phyloP scores from a whole-genome alignment of 2,329 filamentous ascomycete genomes.

The Mycosphaerella arachidis region DNA sequence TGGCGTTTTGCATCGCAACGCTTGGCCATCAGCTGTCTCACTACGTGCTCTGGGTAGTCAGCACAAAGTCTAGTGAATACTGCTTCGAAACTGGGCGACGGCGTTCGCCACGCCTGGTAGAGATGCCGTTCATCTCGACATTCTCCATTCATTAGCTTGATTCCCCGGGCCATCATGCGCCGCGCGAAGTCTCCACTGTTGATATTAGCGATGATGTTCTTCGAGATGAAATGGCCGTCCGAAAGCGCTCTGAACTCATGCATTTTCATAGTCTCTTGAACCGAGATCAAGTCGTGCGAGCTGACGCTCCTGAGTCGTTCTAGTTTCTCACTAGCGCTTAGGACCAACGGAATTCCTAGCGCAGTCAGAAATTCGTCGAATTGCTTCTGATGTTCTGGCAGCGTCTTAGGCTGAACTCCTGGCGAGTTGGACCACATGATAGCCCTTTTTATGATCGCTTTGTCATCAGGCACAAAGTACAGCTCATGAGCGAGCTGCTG shows the following conservation, averaged over 20 bases:
- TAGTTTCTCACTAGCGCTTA: conserved; percentile 44
- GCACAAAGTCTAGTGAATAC: conserved; percentile 47
- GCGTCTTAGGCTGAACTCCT: conserved; percentile 51
- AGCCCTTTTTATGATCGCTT: conserved; percentile 47
- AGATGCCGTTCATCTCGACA: conserved; percentile 51
- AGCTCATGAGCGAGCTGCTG: conserved; percentile 56
- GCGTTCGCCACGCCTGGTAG: conserved; percentile 49
- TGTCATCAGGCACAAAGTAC: conserved; percentile 41
- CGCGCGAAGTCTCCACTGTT: conserved; percentile 47
- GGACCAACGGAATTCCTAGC: conserved; percentile 41
- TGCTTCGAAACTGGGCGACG: conserved; percentile 39
- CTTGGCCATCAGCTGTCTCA: conserved; percentile 41
- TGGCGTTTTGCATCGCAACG: conserved; percentile 39
- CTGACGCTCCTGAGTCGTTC: conserved; percentile 40
- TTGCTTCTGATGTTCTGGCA: conserved; percentile 47
- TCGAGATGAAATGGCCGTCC: conserved; percentile 46
- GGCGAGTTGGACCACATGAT: conserved; percentile 53
- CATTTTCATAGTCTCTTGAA: conserved; percentile 40
- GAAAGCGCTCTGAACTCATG: conserved; percentile 54
- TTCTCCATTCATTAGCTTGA: conserved; percentile 52
- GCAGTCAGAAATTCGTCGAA: conserved; percentile 48
- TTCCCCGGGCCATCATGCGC: conserved; percentile 41
- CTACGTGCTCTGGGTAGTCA: conserved; percentile 48
- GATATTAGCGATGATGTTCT: conserved; percentile 43
- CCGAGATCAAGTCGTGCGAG: conserved; percentile 39